These are phyloP conservation scores for Didymella pinodella DNA, from an alignment of 2,329 filamentous ascomycete genomes.

Conservation along the genomic window DNA sequence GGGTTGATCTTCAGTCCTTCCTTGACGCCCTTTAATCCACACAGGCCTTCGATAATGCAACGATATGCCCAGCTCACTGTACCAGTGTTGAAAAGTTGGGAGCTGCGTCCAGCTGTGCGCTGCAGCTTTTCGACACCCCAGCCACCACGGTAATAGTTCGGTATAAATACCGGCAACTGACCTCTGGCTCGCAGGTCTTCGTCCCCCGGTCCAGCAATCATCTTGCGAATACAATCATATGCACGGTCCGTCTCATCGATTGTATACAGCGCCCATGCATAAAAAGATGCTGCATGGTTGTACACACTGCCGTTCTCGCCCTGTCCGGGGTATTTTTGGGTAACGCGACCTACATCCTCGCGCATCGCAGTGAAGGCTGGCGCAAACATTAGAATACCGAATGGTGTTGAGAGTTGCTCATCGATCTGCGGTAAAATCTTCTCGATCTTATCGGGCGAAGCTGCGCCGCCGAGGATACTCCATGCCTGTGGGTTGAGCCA, in stretches of 20 bases:
- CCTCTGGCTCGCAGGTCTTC: constrained; percentile 62
- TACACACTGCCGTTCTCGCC: constrained; percentile 67
- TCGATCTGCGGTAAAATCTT: constrained; percentile 61
- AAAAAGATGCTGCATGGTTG: constrained; percentile 66
- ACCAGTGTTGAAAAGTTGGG: constrained; percentile 67
- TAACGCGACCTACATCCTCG: constrained; percentile 66
- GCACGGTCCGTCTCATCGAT: constrained; percentile 61
- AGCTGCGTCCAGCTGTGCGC: constrained; percentile 62
- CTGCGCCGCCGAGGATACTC: constrained; percentile 64
- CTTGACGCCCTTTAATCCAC: constrained; percentile 60
- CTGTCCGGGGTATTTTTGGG: constrained; percentile 65
- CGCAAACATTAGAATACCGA: constrained; percentile 64
- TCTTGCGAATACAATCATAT: constrained; percentile 60
- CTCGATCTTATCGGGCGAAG: constrained; percentile 52
- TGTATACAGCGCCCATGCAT: constrained; percentile 62
- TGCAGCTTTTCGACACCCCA: constrained; percentile 31
- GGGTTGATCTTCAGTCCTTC: constrained; percentile 59
- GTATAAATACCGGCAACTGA: constrained; percentile 65
- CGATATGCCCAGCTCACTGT: constrained; percentile 66
- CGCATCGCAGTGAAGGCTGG: constrained; percentile 64
- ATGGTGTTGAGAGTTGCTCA: constrained; percentile 61
- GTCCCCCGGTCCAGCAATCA: constrained; percentile 63
- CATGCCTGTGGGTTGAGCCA: constrained; percentile 67
- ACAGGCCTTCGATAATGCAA: constrained; percentile 64
- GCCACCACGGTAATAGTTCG: constrained; percentile 63